Base-by-base conservation (phyloP, 2,329 filamentous ascomycete genomes). In the Teratosphaeria nubilosa region DNA sequence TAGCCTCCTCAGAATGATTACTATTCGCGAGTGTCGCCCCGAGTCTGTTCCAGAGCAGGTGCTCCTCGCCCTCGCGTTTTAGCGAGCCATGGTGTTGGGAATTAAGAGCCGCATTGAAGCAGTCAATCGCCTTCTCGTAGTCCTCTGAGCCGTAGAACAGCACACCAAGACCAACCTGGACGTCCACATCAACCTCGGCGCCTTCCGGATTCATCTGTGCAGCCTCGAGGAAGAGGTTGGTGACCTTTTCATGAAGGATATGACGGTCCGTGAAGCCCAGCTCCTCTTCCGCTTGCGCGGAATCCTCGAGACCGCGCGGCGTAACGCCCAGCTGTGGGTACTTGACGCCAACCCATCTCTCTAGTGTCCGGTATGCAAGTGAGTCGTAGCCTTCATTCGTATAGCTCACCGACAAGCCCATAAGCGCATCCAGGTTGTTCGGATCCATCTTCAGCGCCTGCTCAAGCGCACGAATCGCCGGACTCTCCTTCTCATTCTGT, bases 371-470 rank as follows among this genome's bases (percentile, higher is more conserved):
- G 78, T 97, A 99, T 53, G 94, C 92, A 22, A 91, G 95, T 70
- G 88, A 92, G 75, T 99, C 94, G 76, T 97, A 99, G 62, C 92
- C 94, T 76, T 99, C 94, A 76, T 99, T 99, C 53, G 94, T 99
- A 75, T 99, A 99, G 5, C 90, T 95, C 22, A 99, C 92, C 14
- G 92, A 91, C 56, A 99, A 78, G 1, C 90, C 91, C 92, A 99
- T 97, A 52, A 99, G 81, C 0, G 91, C 92, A 60, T 89, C 84
- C 22, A 95, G 81, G 70, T 96, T 96, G 68, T 85, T 86, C 0
- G 91, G 86, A 67, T 97, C 91, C 30, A 94, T 79, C 73, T 91
- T 92, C 63, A 96, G 77, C 0, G 92, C 91, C 71, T 94, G 88
- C 74, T 97, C 92, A 60, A 97, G 79, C 2, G 94, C 94, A 34